Conservation (phyloP, 2,329 filamentous ascomycete genomes). For the Epichloe bromicola region DNA sequence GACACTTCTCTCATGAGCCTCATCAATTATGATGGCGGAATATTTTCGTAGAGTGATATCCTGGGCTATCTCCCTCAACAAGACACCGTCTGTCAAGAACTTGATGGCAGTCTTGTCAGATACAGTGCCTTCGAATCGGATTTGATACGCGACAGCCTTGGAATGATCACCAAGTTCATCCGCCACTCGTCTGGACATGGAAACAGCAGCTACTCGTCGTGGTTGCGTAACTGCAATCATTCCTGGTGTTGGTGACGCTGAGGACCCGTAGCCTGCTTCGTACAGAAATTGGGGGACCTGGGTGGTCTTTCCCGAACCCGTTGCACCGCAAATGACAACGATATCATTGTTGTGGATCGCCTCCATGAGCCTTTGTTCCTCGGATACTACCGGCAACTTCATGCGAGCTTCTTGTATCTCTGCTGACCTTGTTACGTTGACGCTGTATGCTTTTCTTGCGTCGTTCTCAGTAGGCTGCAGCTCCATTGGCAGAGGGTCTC, state of each 20-base stretch:
- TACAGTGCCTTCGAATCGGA: constrained; percentile 82
- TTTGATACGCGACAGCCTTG: constrained; percentile 78
- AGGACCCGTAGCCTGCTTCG: constrained; percentile 80
- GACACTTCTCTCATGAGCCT: constrained; percentile 92
- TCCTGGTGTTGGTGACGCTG: constrained; percentile 66
- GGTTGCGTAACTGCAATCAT: constrained; percentile 95
- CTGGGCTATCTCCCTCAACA: constrained; percentile 79
- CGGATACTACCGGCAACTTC: constrained; percentile 77
- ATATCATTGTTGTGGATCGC: constrained; percentile 84
- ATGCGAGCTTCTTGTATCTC: constrained; percentile 69
- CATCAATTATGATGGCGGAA: constrained; percentile 87
- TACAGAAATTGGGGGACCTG: constrained; percentile 94
- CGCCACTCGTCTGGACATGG: constrained; percentile 85
- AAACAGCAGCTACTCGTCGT: constrained; percentile 85
- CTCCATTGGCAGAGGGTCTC: constrained; percentile 57
- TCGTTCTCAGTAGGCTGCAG: constrained; percentile 46
- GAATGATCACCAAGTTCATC: constrained; percentile 71
- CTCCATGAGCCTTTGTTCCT: constrained; percentile 97
- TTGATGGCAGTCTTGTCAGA: constrained; percentile 78
- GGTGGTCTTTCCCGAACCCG: constrained; percentile 94
- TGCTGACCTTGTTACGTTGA: constrained; percentile 54
- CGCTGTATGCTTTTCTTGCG: constrained; percentile 61
- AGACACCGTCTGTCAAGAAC: constrained; percentile 97
- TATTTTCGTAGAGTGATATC: constrained; percentile 85
- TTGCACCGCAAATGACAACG: constrained; percentile 86